These are phyloP conservation scores for Aspergillus fijiensis DNA, from an alignment of 2,329 filamentous ascomycete species.

Conservation along the genomic window DNA sequence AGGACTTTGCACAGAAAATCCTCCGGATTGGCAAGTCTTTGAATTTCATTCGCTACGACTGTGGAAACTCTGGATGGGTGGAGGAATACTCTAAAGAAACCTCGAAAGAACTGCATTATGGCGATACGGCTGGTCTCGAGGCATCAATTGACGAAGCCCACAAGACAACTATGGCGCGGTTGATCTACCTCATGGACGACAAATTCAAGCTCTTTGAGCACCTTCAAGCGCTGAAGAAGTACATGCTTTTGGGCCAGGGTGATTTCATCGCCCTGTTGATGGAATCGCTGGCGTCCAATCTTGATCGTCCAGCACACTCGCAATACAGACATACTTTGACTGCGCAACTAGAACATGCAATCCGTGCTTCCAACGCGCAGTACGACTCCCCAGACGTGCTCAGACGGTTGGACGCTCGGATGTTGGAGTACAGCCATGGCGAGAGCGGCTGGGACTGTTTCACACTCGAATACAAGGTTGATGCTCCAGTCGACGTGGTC, in stretches of 20 bases:
- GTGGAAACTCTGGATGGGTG: conserved; percentile 91
- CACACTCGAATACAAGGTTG: conserved; percentile 97
- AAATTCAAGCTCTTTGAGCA: conserved; percentile 97
- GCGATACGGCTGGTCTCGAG: conserved; percentile 87
- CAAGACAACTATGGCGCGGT: conserved; percentile 93
- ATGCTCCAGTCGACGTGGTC: conserved; percentile 92
- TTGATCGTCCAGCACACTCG: conserved; percentile 92
- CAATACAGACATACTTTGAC: conserved; percentile 96
- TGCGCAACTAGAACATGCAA: conserved; percentile 96
- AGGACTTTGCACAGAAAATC: conserved; percentile 92
- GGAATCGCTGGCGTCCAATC: conserved; percentile 89
- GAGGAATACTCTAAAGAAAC: conserved; percentile 91
- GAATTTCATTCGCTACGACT: conserved; percentile 97
- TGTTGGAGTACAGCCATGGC: conserved; percentile 93
- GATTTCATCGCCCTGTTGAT: conserved; percentile 97
- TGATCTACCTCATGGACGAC: conserved; percentile 88
- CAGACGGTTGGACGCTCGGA: conserved; percentile 88
- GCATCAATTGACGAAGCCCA: conserved; percentile 95
- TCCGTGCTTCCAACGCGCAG: conserved; percentile 94
- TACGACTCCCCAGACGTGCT: conserved; percentile 92
- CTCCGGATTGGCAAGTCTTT: conserved; percentile 97
- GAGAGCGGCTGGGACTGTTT: conserved; percentile 99
- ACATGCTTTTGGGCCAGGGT: conserved; percentile 88
- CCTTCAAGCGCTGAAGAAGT: conserved; percentile 86
- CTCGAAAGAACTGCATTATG: conserved; percentile 87